Base-by-base conservation (phyloP, 257 asterid genomes). In the Euphrasia confusa region DNA sequence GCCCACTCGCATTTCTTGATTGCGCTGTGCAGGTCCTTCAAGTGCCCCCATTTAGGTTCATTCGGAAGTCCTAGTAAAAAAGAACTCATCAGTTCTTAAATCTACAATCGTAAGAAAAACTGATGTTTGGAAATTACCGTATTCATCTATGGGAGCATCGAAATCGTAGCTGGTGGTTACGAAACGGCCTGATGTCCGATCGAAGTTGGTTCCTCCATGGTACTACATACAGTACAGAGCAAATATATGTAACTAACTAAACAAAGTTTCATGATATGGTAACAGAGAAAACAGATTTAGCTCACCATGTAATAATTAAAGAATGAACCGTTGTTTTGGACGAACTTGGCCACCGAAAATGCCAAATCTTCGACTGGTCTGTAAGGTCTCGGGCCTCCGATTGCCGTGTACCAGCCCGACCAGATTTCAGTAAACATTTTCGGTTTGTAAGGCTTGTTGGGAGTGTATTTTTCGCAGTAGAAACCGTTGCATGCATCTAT, bases 401-500 rank as follows among this genome's bases (percentile, higher is more conserved):
- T 84, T 81, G 84, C 24, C 14, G 95, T 82, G 53, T 75, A 88
- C 98, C 98, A 91, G 76, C 97, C 95, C 61, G 89, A 86, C 98
- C 96, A 91, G 56, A 64, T 79, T 83, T 91, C 98, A 3, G 97
- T 91, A 78, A 87, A 91, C 98, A 91, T 91, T 71, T 91, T 91
- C 2, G 98, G 98, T 14, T 86, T 91, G 64, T 79, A 67, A 10
- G 98, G 95, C 59, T 63, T 88, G 68, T 81, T 86, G 1, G 98
- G 98, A 40, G 45, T 75, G 63, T 74, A 91, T 18, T 84, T 85
- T 71, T 91, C 89, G 11, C 97, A 91, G 75, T 91, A 91, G 82
- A 86, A 91, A 10, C 94, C 98, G 65, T 91, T 91, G 76, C 98
- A 91, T 12, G 90, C 70, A 71, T 91, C 96, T 33, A 88, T 86